Evolutionary conservation across 1,284 basidiomycete species (phyloP).

Genomic region (Leccinum griseonigrum): DNA sequence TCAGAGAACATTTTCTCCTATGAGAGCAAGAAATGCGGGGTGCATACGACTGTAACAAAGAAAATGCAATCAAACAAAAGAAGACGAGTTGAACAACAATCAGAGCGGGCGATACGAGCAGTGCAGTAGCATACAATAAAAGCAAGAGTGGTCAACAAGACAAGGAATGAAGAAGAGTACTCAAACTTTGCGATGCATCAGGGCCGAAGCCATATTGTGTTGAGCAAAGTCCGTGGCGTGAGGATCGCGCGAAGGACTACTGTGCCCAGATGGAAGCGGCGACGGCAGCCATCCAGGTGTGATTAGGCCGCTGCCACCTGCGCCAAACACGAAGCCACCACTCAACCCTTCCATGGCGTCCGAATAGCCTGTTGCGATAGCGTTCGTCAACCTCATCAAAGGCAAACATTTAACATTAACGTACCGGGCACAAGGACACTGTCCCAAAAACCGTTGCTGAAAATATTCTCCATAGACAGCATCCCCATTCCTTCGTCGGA

Average conservation of each 20-base stretch:
- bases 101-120: conserved; percentile 2
- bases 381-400: conserved; percentile 12
- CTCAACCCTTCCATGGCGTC: conserved; percentile 76
- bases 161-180: background rate
- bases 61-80: conserved; percentile 17
- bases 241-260: conserved; percentile 27
- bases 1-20: conserved; percentile 11
- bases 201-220: conserved; percentile 24
- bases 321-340: conserved; percentile 79
- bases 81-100: conserved; percentile 4
- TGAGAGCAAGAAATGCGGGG: background rate
- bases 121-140: conserved; percentile 4
- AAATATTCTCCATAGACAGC: conserved; percentile 76
- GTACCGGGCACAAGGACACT: conserved; percentile 77
- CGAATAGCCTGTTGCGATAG: conserved; percentile 55
- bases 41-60: conserved; percentile 18
- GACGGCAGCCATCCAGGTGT: conserved; percentile 36
- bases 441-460: conserved; percentile 80
- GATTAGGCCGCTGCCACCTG: conserved; percentile 62
- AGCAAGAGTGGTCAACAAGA: conserved; percentile 3
- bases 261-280: conserved; percentile 33
- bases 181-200: conserved; percentile 32
- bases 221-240: conserved; percentile 28
- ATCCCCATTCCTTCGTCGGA: conserved; percentile 48
- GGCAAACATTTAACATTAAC: conserved; percentile 26